These are phyloP conservation scores for Ambrosia hybrid DNA, from an alignment of 140 eudicot genomes.

Conservation along the genomic window DNA sequence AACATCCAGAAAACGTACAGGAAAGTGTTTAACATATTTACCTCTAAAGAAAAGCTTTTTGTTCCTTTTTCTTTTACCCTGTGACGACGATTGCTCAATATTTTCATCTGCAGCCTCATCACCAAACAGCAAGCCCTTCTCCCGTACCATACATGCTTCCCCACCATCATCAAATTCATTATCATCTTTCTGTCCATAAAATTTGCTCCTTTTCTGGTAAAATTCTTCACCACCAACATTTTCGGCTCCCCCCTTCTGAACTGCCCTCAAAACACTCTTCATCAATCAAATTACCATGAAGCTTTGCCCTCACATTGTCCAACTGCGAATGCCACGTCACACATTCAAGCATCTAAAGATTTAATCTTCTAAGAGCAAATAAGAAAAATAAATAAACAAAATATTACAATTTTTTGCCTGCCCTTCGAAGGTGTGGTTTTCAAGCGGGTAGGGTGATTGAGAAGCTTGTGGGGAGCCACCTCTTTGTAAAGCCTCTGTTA, in stretches of 20 bases:
- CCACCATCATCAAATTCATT: conserved; percentile 62
- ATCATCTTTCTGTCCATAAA: conserved; percentile 42
- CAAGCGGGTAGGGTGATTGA: conserved; percentile 53
- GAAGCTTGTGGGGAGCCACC: conserved; percentile 82
- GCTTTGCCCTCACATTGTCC: conserved; percentile 44
- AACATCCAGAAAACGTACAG: not conserved
- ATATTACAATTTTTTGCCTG: conserved; percentile 53
- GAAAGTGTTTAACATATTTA: conserved; percentile 17
- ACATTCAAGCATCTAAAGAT: conserved; percentile 16
- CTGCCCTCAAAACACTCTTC: conserved; percentile 71
- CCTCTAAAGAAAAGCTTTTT: conserved; percentile 70
- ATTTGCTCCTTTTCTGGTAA: conserved; percentile 45
- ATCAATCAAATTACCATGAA: conserved; percentile 47
- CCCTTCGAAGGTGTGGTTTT: conserved; percentile 60
- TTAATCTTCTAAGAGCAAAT: not conserved
- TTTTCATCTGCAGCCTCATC: conserved; percentile 41
- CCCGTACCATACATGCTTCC: conserved; percentile 89
- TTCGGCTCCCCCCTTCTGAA: conserved; percentile 62
- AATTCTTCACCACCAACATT: conserved; percentile 26
- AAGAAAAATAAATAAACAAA: not conserved
- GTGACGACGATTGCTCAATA: conserved; percentile 45
- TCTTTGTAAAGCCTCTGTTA: conserved; percentile 86
- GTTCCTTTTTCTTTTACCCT: conserved; percentile 67
- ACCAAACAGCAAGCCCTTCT: conserved; percentile 60
- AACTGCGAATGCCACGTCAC: conserved; percentile 27